Evolutionary conservation across 768 basidiomycete genomes (phyloP).

Genomic region (Trametes sanguinea): DNA sequence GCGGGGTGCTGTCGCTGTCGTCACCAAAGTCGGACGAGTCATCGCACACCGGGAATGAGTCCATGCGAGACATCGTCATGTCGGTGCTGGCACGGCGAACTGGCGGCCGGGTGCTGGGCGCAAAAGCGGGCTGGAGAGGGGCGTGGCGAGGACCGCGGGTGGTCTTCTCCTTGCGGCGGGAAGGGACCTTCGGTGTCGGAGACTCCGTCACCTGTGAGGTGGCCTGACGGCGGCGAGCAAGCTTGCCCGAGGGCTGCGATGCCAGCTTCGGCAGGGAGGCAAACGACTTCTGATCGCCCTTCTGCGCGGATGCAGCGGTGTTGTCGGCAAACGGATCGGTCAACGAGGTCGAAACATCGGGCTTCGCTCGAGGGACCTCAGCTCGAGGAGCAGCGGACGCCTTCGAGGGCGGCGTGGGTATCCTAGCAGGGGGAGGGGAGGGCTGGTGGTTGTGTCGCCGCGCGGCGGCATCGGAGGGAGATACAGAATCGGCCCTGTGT

Average conservation of each 20-base stretch:
- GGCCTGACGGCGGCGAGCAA: slow-evolving; percentile 59
- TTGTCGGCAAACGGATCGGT: slow-evolving; percentile 53
- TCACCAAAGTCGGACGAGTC: slow-evolving; percentile 55
- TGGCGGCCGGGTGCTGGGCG: slow-evolving; percentile 37
- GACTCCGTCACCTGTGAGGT: slow-evolving; percentile 33
- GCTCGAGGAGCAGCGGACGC: slow-evolving; percentile 34
- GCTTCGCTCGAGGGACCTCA: slow-evolving; percentile 22
- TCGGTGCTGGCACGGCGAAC: slow-evolving; percentile 38
- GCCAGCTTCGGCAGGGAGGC: slow-evolving; percentile 44
- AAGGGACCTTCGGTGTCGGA: slow-evolving; percentile 45
- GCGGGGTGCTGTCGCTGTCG: slow-evolving; percentile 43
- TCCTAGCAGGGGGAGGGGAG: slow-evolving; percentile 48
- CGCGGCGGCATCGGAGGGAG: slow-evolving; percentile 41
- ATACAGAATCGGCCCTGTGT: slow-evolving; percentile 49
- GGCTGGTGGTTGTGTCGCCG: slow-evolving; percentile 62
- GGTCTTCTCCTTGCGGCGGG: slow-evolving; percentile 34
- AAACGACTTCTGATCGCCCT: slow-evolving; percentile 30
- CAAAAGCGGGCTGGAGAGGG: slow-evolving; percentile 53
- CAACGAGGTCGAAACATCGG: slow-evolving; percentile 34
- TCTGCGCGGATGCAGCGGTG: slow-evolving; percentile 35
- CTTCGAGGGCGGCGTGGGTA: slow-evolving; percentile 68
- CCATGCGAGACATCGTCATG: slow-evolving; percentile 25
- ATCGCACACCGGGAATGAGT: slow-evolving; percentile 70
- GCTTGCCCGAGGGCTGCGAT: slow-evolving; percentile 53
- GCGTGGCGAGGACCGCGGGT: slow-evolving; percentile 30